phyloP scores from a whole-genome alignment of 345 rosid genomes.

The Moricandia arvensis region DNA sequence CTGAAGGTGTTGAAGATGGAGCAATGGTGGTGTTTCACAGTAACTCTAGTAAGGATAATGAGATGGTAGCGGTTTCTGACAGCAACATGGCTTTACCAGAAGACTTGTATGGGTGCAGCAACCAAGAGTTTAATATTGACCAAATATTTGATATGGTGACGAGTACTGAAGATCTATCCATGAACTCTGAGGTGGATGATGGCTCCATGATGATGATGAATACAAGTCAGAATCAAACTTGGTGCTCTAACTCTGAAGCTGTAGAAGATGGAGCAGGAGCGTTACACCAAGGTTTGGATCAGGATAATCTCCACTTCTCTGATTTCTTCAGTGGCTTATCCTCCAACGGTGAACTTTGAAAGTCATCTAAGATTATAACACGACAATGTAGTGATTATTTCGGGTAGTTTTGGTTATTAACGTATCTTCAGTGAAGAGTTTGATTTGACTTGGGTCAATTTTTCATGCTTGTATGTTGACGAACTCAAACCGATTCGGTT shows the following conservation, averaged over 20 bases:
- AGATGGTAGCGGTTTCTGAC: background rate
- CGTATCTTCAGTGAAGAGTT: background rate
- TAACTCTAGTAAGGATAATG: background rate
- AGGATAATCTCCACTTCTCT: constrained; percentile 2
- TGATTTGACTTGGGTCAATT: background rate
- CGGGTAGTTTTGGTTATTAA: background rate
- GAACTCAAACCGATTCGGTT: constrained; percentile 3
- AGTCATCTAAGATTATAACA: background rate
- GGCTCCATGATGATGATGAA: background rate
- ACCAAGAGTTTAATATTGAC: background rate
- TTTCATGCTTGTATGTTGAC: background rate
- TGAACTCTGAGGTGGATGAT: background rate
- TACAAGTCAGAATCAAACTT: background rate
- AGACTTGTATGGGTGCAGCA: background rate
- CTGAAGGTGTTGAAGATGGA: background rate
- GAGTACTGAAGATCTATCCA: background rate
- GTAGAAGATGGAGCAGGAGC: background rate
- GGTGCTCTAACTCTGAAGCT: background rate
- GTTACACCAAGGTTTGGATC: background rate
- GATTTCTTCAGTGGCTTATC: background rate
- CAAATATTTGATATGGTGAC: background rate
- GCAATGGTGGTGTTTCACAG: background rate
- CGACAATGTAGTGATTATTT: background rate
- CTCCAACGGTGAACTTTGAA: background rate
- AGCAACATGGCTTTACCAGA: background rate